Evolutionary conservation across 345 rosid species (phyloP).

Genomic region (rapeseed (Brassica napus)): Da-Ae NC_063450.1:53106001-53106500

Average conservation of each 20-base stretch:
- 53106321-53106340: slow-evolving; percentile 62
- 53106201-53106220: slow-evolving; percentile 52
- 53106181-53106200: slow-evolving; percentile 45
- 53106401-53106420: slow-evolving; percentile 69
- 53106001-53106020: slow-evolving; percentile 51
- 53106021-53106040: slow-evolving; percentile 33
- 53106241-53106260: slow-evolving; percentile 50
- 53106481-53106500: slow-evolving; percentile 78
- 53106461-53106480: slow-evolving; percentile 51
- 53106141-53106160: slow-evolving; percentile 57
- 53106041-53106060: slow-evolving; percentile 48
- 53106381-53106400: slow-evolving; percentile 59
- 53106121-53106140: slow-evolving; percentile 57
- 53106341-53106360: slow-evolving; percentile 75
- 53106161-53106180: slow-evolving; percentile 46
- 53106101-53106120: slow-evolving; percentile 61
- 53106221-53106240: slow-evolving; percentile 66
- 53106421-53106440: slow-evolving; percentile 73
- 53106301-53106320: slow-evolving; percentile 68
- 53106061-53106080: slow-evolving; percentile 64
- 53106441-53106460: slow-evolving; percentile 71
- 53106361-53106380: slow-evolving; percentile 72
- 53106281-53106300: slow-evolving; percentile 60
- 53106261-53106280: slow-evolving; percentile 73
- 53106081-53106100: slow-evolving; percentile 55